Conservation (phyloP, 2,329 filamentous ascomycete genomes). For the Didymella keratinophila region DNA sequence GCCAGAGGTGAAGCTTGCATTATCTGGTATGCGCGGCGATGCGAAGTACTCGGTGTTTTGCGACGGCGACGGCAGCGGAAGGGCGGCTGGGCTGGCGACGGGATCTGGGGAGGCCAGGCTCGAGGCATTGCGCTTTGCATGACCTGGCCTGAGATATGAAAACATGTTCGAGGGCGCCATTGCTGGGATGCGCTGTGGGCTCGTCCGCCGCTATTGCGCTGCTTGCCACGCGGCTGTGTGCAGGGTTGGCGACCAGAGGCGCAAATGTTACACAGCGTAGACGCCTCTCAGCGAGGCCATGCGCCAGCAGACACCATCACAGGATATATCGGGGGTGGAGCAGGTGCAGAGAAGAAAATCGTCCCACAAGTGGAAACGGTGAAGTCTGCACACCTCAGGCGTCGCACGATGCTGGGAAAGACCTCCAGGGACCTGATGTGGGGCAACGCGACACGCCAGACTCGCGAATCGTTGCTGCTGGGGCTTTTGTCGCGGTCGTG, state of each 20-base stretch:
- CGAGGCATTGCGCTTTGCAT: constrained; percentile 51
- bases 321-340: constrained; percentile 7
- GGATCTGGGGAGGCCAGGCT: constrained; percentile 46
- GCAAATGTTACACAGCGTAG: constrained; percentile 8
- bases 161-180: constrained; percentile 54
- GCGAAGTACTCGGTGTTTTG: constrained; percentile 41
- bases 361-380: constrained; percentile 11
- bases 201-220: constrained; percentile 30
- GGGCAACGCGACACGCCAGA: constrained; percentile 12
- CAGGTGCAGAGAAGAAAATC: constrained; percentile 9
- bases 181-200: constrained; percentile 21
- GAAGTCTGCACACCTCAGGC: constrained; percentile 18
- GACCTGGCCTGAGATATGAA: constrained; percentile 50
- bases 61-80: constrained; percentile 40
- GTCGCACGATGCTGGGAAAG: constrained; percentile 21
- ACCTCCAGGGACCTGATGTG: constrained; percentile 10
- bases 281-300: constrained; percentile 49
- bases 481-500: constrained; percentile 3
- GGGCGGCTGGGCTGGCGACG: constrained; percentile 34
- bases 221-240: constrained; percentile 21
- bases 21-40: constrained; percentile 44
- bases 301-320: constrained; percentile 38
- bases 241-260: constrained; percentile 12
- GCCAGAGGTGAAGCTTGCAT: constrained; percentile 38
- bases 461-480: constrained; percentile 2